Conservation (phyloP, 2,329 filamentous ascomycete genomes). For the Alternaria arborescens region DNA sequence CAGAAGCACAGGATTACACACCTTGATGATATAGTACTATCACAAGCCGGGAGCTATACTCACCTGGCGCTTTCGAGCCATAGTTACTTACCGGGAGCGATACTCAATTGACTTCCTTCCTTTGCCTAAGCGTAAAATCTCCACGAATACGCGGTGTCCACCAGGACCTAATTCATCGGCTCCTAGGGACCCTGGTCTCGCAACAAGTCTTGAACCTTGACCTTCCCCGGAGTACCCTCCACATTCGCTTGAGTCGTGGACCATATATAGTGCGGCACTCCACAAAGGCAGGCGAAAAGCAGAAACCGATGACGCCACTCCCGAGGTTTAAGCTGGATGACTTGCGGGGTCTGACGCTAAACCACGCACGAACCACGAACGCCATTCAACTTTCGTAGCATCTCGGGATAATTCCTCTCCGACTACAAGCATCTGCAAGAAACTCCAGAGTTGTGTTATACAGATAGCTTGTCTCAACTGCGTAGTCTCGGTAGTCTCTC, state of each 20-base stretch:
- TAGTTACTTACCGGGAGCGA: not conserved
- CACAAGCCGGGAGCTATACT: not conserved
- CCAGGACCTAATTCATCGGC: not conserved
- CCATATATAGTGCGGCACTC: not conserved
- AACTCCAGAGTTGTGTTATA: not conserved
- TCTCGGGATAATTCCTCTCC: slow-evolving; percentile 6
- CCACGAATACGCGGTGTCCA: slow-evolving; percentile 15
- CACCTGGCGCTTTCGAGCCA: not conserved
- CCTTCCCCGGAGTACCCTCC: slow-evolving; percentile 5
- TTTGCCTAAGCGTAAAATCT: slow-evolving; percentile 6
- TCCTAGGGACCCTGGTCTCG: not conserved
- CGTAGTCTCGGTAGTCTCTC: not conserved
- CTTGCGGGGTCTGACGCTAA: slow-evolving; percentile 12
- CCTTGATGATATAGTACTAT: slow-evolving; percentile 6
- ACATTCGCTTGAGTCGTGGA: not conserved
- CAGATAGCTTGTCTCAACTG: not conserved
- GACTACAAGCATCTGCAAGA: not conserved
- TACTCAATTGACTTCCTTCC: not conserved
- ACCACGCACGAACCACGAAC: not conserved
- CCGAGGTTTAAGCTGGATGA: slow-evolving; percentile 2
- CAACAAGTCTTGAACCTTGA: not conserved
- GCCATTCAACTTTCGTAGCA: not conserved
- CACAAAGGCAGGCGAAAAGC: not conserved
- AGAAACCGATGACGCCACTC: slow-evolving; percentile 4
- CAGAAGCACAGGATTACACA: not conserved